phyloP scores from a whole-genome alignment of 1,139 yeast species.

The Pichia norvegensis region DNA sequence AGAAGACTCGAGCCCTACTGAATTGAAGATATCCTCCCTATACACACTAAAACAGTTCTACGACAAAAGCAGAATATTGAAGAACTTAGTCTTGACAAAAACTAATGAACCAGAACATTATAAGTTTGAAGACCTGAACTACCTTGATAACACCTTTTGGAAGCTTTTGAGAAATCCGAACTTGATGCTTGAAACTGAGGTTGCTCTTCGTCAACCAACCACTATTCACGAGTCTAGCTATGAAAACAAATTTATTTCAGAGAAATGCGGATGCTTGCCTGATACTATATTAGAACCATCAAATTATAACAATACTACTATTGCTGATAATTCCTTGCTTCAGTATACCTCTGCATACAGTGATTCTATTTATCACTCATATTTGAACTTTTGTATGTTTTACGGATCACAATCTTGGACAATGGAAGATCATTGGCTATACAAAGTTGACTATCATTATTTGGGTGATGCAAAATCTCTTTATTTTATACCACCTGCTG shows the following conservation, averaged over 20 bases:
- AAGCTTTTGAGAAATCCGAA: conserved; percentile 32
- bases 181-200: conserved; percentile 39
- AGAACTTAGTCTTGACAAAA: conserved; percentile 13
- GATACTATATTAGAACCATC: conserved; percentile 41
- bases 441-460: conserved; percentile 59
- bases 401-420: conserved; percentile 70
- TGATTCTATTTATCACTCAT: conserved; percentile 32
- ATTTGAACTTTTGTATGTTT: conserved; percentile 60
- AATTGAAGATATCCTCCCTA: conserved; percentile 34
- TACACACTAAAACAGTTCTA: conserved; percentile 46
- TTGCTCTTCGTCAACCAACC: conserved; percentile 40
- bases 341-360: conserved; percentile 27
- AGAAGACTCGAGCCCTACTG: conserved; percentile 34
- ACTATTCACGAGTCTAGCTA: conserved; percentile 44
- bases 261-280: conserved; percentile 5
- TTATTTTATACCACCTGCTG: conserved; percentile 72
- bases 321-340: conserved; percentile 43
- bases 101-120: conserved; percentile 5
- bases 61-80: conserved; percentile 36
- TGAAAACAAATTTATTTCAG: conserved; percentile 12
- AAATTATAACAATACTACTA: conserved; percentile 63
- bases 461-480: conserved; percentile 66
- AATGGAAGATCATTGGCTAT: conserved; percentile 68
- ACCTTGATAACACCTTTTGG: conserved; percentile 44
- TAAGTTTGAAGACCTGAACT: conserved; percentile 15